Evolutionary conservation across 257 asterid species (phyloP), one percentile per base, ranked within the genome.

Genomic region (Solanum infundibuliforme): DNA sequence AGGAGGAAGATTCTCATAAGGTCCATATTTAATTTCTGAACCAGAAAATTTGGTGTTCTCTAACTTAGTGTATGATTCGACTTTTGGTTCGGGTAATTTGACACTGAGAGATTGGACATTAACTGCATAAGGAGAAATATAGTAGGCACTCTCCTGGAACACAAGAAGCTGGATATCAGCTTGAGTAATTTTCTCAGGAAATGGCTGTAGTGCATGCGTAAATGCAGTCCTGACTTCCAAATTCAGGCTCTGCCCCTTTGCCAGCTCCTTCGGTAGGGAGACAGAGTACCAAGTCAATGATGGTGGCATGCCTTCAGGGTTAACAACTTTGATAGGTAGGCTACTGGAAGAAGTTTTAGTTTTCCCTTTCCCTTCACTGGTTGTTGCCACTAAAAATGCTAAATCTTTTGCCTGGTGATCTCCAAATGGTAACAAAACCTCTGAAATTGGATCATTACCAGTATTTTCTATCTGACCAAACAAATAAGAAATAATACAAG

Each of bases 141-240:
- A 95, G 93, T 94, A 90, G 36, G 99, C 99, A 90, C 97, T 88
- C 71, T 95, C 99, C 90, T 95, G 98, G 90, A 95, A 94, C 88
- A 93, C 94, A 83, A 97, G 86, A 83, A 95, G 98, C 92, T 94
- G 99, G 88, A 86, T 76, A 89, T 96, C 98, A 86, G 96, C 97
- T 93, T 97, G 99, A 89, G 99, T 94, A 83, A 94, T 95, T 89
- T 93, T 96, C 91, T 95, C 98, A 74, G 99, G 99, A 93, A 95
- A 94, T 52, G 99, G 99, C 76, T 55, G 95, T 90, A 96, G 86
- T 9, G 88, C 68, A 86, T 92, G 94, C 34, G 97, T 93, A 88
- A 92, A 95, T 79, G 85, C 97, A 34, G 99, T 94, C 92, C 88
- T 94, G 87, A 97, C 92, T 91, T 94, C 98, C 95, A 97, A 90